A percentile compares a stretch with the other conserved stretches of the same genome.
These are phyloP conservation scores for Gillenia trifoliata DNA, from an alignment of 306 rosid genomes.

Conservation along the genomic window DNA sequence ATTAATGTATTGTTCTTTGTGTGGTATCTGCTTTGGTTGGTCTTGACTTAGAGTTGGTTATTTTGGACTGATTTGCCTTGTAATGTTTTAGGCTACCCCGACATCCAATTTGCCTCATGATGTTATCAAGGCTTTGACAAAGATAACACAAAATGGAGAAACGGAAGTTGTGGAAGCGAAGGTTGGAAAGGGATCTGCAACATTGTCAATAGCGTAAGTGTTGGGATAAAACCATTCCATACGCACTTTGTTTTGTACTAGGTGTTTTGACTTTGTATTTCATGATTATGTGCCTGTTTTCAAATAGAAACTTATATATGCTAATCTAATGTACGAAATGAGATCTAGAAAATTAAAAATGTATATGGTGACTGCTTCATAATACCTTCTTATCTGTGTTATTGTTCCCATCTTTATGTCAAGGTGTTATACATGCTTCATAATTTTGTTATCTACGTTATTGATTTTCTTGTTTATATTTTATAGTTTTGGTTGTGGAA, in stretches of 20 bases:
- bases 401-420: too few relatives aligned
- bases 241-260: not conserved
- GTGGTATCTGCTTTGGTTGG: constrained; percentile 13
- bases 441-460: not conserved
- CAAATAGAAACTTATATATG: not conserved
- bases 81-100: constrained; percentile 65
- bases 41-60: constrained; percentile 4
- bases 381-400: not conserved
- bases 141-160: constrained; percentile 96
- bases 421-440: not conserved
- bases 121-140: constrained; percentile 64
- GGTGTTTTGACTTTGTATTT: not conserved
- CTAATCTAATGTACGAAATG: not conserved
- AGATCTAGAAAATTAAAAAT: not conserved
- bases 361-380: not conserved
- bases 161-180: constrained; percentile 98
- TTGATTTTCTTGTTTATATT: not conserved
- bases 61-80: not conserved
- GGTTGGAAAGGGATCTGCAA: constrained; percentile 99
- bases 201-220: constrained; percentile 98
- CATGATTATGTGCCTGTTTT: not conserved
- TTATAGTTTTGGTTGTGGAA: not conserved
- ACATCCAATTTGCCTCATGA: constrained; percentile 69
- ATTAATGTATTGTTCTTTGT: not conserved
- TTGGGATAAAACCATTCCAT: not conserved